Evolutionary conservation across 2,329 filamentous ascomycete genomes (phyloP), one percentile per base, ranked within the genome.

Genomic region (Cryphonectria naterciae): DNA sequence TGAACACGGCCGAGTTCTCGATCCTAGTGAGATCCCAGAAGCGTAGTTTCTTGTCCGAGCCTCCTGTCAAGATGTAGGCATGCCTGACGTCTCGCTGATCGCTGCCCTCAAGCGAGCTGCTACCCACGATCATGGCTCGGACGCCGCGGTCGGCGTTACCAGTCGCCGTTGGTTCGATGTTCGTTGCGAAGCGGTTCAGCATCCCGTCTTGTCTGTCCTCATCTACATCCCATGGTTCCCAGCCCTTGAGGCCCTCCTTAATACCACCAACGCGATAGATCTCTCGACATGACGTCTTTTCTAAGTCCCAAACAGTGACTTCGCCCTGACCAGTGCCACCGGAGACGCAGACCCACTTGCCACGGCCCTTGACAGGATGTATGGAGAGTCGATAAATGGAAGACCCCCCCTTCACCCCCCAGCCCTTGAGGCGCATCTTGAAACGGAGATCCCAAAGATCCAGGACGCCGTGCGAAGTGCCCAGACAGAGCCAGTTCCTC

Each of bases 371-470:
- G 35, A 87, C 88, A 0, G 94, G 94, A 77, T 97, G 94, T 0
- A 97, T 85, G 70, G 89, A 87, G 22, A 99, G 85, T 43, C 94
- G 88, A 76, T 95, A 92, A 73, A 98, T 93, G 25, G 93, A 86
- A 1, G 91, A 90, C 72, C 93, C 93, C 32, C 93, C 93, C 0
- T 93, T 90, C 39, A 98, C 87, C 0, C 94, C 94, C 94, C 95
- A 98, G 19, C 91, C 93, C 79, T 93, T 94, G 35, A 98, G 84
- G 32, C 94, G 89, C 76, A 98, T 88, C 74, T 90, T 92, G 85
- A 99, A 99, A n/a, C 96, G 92, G 56, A 99, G 85, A 80, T 99
- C 96, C 96, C 96, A 99, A 1, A 99, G 86, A 78, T 97, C 93
- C 10, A 99, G 85, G 39, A 98, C 91, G 49, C 97, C 96, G 78